Evolutionary conservation across 768 basidiomycete species (phyloP).

Genomic region (Amanita pallidorosea): DNA sequence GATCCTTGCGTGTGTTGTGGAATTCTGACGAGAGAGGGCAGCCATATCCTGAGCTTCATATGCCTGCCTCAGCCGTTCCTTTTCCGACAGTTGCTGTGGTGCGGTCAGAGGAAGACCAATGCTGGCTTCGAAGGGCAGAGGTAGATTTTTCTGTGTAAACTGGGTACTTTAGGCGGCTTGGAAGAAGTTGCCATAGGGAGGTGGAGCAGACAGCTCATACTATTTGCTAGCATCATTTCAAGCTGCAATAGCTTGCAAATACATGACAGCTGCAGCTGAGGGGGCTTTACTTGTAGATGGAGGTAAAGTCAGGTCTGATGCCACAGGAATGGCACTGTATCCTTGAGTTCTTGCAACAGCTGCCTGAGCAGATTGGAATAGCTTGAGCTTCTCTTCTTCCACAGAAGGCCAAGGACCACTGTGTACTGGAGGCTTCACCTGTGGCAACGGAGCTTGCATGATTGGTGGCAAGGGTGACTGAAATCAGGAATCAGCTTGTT

Average conservation of each 20-base stretch:
- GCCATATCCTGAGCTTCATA: constrained; percentile 62
- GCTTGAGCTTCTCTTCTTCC: constrained; percentile 64
- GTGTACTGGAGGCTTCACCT: constrained; percentile 9
- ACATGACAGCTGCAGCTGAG: constrained; percentile 14
- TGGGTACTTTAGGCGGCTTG: constrained; percentile 19
- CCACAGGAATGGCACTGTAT: constrained; percentile 10
- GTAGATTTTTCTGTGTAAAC: constrained; percentile 29
- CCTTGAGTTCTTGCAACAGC: constrained; percentile 51
- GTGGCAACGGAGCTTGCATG: constrained; percentile 9
- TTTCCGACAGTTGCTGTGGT: constrained; percentile 41
- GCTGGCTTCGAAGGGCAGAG: constrained; percentile 44
- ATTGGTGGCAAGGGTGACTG: not conserved
- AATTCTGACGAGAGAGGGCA: constrained; percentile 21
- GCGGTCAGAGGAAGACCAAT: constrained; percentile 25
- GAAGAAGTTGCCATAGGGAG: not conserved
- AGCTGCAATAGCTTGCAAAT: constrained; percentile 22
- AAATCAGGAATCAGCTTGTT: too few relatives aligned
- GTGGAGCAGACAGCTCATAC: constrained; percentile 4
- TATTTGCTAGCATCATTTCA: constrained; percentile 15
- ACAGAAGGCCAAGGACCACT: constrained; percentile 47
- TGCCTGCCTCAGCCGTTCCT: constrained; percentile 52
- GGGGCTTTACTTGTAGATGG: constrained; percentile 14
- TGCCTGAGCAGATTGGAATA: constrained; percentile 60
- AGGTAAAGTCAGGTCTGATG: constrained; percentile 10
- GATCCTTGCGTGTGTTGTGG: constrained; percentile 8